Conservation (phyloP, 2,329 filamentous ascomycete genomes). For the Sclerotinia minor region DNA sequence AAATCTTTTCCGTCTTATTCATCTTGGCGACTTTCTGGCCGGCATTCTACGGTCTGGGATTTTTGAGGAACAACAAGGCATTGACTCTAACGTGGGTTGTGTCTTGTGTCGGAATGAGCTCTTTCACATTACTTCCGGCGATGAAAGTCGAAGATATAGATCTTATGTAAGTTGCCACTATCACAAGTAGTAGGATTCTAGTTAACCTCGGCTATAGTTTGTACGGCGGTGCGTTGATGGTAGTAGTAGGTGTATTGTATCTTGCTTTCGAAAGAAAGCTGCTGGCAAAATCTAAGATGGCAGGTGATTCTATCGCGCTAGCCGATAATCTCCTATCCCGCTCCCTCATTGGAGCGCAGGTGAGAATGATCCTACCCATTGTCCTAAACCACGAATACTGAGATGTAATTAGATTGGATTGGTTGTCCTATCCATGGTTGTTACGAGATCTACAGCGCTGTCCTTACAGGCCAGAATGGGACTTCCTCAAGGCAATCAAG, state of each 20-base stretch:
- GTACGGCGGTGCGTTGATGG: slow-evolving; percentile 76
- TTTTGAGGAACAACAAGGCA: slow-evolving; percentile 64
- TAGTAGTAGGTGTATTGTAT: slow-evolving; percentile 72
- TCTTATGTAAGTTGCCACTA: slow-evolving; percentile 61
- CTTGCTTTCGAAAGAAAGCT: slow-evolving; percentile 70
- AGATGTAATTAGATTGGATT: slow-evolving; percentile 63
- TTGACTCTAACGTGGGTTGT: slow-evolving; percentile 71
- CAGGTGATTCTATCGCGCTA: slow-evolving; percentile 33
- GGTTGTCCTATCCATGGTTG: slow-evolving; percentile 75
- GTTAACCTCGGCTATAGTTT: slow-evolving; percentile 52
- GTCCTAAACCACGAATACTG: slow-evolving; percentile 19
- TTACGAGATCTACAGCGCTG: slow-evolving; percentile 82
- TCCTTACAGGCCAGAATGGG: slow-evolving; percentile 84
- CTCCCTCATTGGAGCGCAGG: slow-evolving; percentile 65
- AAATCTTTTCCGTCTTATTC: slow-evolving; percentile 82
- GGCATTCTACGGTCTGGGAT: slow-evolving; percentile 67
- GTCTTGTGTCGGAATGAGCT: slow-evolving; percentile 81
- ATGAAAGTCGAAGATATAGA: slow-evolving; percentile 77
- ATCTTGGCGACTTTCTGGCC: slow-evolving; percentile 79
- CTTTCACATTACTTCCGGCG: slow-evolving; percentile 84
- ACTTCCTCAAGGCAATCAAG: slow-evolving; percentile 82
- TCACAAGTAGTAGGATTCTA: neutral
- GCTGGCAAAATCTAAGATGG: slow-evolving; percentile 35
- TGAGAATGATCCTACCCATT: slow-evolving; percentile 40
- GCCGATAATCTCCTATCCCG: slow-evolving; percentile 55